phyloP scores from a whole-genome alignment of 306 rosid genomes.

The Cajanus cajan region DNA sequence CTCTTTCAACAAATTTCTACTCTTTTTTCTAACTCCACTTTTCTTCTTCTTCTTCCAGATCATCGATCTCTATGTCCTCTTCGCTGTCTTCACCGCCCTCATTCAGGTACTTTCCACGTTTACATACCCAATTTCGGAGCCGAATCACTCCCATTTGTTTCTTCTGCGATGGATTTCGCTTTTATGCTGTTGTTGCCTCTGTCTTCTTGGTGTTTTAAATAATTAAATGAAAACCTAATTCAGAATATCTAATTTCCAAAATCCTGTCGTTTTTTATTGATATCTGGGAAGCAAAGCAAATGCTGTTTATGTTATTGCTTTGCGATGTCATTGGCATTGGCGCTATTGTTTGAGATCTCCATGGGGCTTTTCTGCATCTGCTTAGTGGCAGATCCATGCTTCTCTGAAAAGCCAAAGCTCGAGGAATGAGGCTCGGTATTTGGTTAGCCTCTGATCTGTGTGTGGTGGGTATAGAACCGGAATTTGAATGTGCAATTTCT shows the following conservation, averaged over 20 bases:
- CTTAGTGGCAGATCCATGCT: not conserved
- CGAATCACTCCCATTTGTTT: not conserved
- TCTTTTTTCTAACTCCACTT: conserved; percentile 19
- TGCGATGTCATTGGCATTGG: not conserved
- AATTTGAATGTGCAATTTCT: not conserved
- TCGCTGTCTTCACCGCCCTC: conserved; percentile 72
- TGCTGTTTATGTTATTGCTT: not conserved
- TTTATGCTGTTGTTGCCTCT: not conserved
- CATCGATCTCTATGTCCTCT: conserved; percentile 79
- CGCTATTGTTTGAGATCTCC: not conserved
- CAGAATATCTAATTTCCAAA: too few species aligned
- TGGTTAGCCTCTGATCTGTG: not conserved
- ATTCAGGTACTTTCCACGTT: conserved; percentile 59
- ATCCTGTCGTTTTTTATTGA: too few species aligned
- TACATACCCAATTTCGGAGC: not conserved
- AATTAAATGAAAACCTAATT: too few species aligned
- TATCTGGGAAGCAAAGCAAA: not conserved
- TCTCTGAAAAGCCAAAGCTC: not conserved
- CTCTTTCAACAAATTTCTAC: not conserved
- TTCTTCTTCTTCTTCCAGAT: conserved; percentile 46
- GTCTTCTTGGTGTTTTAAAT: too few species aligned
- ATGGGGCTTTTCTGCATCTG: not conserved
- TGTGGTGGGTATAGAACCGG: not conserved
- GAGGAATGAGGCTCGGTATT: not conserved
- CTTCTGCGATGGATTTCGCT: not conserved